Base-by-base conservation (phyloP, 805 yeast species). In the Suhomyces xylopsoci region DNA sequence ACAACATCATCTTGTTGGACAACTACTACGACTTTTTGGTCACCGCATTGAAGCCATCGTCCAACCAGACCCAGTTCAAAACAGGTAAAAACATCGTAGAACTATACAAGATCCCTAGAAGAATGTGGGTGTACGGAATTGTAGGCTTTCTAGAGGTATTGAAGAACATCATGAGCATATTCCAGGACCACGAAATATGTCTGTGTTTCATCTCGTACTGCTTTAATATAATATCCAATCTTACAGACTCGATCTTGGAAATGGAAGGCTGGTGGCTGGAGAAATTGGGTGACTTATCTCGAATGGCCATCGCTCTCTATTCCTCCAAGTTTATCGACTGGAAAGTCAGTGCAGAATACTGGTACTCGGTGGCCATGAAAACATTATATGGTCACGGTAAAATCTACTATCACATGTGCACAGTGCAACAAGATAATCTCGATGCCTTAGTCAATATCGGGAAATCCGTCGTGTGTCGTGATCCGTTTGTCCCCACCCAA, bases 241-340 rank as follows among this genome's bases (percentile, higher is more conserved):
- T 82, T 44, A 79, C 84, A 0, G 85, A 81, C 60, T 78, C 84
- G 1, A 71, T 74, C 5, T 66, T 81, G 38, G 84, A 81, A 54
- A 80, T 81, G 78, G 84, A 81, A 65, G 84, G 84, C 32, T 81
- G 84, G 80, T 90, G 97, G 97, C 79, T 84, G 26, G 96, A 90
- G 66, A 87, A 90, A 62, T 69, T 90, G 49, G 97, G 96, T 34
- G 97, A 90, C 65, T 71, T 90, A 57, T 85, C 93, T 34, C 73
- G 96, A 63, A 88, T 90, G 91, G 93, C 96, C 9, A 88, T 90
- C 59, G 94, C 96, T 0, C 71, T 89, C 43, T 88, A 88, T 61
- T 85, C 91, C 7, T 85, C 91, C 1, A 81, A 87, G 48, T 86
- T 81, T 63, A 87, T 88, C 57, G 96, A 90, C 67, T 90, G 97